Base-by-base conservation (phyloP, 2,329 filamentous ascomycete species). In the Lasiodiplodia sp. region DNA sequence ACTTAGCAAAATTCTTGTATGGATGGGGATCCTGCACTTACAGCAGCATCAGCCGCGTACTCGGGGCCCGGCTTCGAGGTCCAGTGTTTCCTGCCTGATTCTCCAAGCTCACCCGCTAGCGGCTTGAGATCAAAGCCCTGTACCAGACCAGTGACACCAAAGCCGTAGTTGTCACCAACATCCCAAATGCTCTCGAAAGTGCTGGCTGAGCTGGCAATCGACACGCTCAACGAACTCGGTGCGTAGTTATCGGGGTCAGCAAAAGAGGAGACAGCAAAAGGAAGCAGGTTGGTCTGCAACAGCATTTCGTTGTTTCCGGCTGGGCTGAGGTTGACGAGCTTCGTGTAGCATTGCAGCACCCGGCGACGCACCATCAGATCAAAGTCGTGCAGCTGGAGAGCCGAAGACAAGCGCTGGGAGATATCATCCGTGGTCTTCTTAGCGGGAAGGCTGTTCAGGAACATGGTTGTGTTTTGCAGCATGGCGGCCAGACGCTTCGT, bases 121-220 rank as follows among this genome's bases (percentile, higher is more conserved):
- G 86, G 87, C 73, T 86, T 89, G 21, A 94, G 84, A 66, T 91
- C 87, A 76, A 96, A 94, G 0, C 93, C 92, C 25, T 88, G 86
- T 1, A 97, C 89, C 25, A 98, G 83, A 1, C 94, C 93, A 11
- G 93, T 97, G 18, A 99, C 91, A 2, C 96, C 96, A 78, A 97
- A 98, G 0, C 94, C 95, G 73, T 91, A 94, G 76, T 98, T 98
- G 78, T 99, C 96, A 10, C 90, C 92, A 7, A 97, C 88, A 71
- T 98, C 95, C 96, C 96, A 99, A 49, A 99, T 88, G 0, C 90
- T 94, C 74, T 99, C 96, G 75, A 98, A 97, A 2, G 89, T 92
- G 6, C 92, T 93, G 1, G 94, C 92, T 18, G 94, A 92, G 72
- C 91, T 96, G 21, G 95, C 95, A 75, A 99, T 97, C 0, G 94